A percentile compares a stretch with the other conserved stretches of the same genome.
Evolutionary conservation across 225 moss, liverwort and hornwort species (phyloP).

Genomic region (Polytrichum formosum): DNA sequence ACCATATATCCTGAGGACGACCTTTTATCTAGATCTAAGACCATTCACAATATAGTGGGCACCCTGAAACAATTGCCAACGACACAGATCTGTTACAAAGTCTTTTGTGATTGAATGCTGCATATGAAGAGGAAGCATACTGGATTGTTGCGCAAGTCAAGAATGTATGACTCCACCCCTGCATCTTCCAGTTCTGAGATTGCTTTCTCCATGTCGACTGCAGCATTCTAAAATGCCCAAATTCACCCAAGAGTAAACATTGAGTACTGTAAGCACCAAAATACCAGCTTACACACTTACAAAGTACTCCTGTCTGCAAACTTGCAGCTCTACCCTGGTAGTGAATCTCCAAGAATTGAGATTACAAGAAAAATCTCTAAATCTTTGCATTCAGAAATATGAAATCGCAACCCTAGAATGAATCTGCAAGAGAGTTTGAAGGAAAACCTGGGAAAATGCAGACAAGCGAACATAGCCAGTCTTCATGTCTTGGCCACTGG

Average conservation of each 20-base stretch:
- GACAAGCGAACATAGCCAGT: slow-evolving; percentile 95
- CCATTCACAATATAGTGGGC: too few relatives aligned
- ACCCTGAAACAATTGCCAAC: too few relatives aligned
- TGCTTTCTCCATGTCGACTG: slow-evolving; percentile 79
- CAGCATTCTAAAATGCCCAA: slow-evolving; percentile 68
- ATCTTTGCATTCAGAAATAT: background rate
- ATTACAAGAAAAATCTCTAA: too few relatives aligned
- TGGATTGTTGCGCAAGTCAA: slow-evolving; percentile 95
- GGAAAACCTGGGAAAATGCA: slow-evolving; percentile 83
- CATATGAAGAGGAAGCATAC: slow-evolving; percentile 29
- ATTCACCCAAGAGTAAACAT: slow-evolving; percentile 7
- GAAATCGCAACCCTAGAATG: background rate
- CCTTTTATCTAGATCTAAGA: too few relatives aligned
- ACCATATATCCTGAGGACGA: too few relatives aligned
- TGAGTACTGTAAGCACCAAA: background rate
- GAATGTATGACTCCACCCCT: slow-evolving; percentile 83
- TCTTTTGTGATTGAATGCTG: too few relatives aligned
- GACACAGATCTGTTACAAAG: too few relatives aligned
- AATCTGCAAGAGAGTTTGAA: background rate
- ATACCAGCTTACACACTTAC: background rate
- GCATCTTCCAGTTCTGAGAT: slow-evolving; percentile 62
- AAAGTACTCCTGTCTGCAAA: too few relatives aligned
- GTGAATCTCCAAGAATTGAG: too few relatives aligned
- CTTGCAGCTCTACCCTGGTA: too few relatives aligned
- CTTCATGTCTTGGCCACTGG: slow-evolving; percentile 60